phyloP scores from a whole-genome alignment of 169 alveolate genomes.

The Eimeria falciformis region DNA sequence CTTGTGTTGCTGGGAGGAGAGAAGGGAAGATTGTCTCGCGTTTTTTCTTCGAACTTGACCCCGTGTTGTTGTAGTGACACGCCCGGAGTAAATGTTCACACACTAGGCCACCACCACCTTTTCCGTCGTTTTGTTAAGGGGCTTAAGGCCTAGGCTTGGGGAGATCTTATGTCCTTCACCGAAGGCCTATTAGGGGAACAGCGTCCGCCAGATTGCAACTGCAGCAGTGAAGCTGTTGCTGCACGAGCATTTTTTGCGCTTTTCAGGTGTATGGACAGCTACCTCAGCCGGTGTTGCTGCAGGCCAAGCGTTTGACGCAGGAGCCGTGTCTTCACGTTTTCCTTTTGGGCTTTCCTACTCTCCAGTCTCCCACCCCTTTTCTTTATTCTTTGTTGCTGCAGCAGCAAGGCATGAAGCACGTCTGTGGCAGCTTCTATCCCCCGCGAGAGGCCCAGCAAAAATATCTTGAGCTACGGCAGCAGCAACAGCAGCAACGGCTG shows the following conservation, averaged over 20 bases:
- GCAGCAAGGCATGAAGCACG: neutral
- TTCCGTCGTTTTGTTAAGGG: neutral
- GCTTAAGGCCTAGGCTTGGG: neutral
- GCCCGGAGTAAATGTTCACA: neutral
- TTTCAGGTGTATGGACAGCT: conserved; percentile 52
- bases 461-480: neutral
- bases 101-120: neutral
- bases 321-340: conserved; percentile 12
- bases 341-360: conserved; percentile 11
- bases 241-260: neutral
- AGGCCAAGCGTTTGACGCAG: conserved; percentile 12
- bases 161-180: neutral
- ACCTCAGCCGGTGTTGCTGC: conserved; percentile 54
- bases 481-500: neutral
- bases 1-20: neutral
- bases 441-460: neutral
- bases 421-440: neutral
- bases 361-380: conserved; percentile 20
- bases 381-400: conserved; percentile 7
- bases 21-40: neutral
- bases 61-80: conserved; percentile 6
- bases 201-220: neutral
- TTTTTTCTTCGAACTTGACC: neutral
- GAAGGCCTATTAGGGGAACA: neutral
- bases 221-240: neutral